Evolutionary conservation across 139 green algal genomes (phyloP).

Genomic region (Volvox africanus): DNA sequence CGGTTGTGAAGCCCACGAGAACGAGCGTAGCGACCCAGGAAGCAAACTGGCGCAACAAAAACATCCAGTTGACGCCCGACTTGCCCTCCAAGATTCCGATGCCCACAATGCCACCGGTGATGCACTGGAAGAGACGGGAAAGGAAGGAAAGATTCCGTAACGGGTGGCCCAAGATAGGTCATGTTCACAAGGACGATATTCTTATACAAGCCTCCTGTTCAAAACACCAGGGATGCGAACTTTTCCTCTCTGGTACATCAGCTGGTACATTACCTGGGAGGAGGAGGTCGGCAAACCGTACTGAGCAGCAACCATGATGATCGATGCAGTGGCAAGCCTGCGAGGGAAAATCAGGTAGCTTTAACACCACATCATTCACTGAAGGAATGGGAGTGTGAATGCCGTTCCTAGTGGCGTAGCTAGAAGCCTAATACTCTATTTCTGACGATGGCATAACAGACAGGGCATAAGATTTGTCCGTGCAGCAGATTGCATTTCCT

Average conservation of each 20-base stretch:
- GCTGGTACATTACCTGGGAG: constrained; percentile 33
- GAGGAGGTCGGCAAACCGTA: constrained; percentile 49
- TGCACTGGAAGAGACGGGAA: constrained; percentile 35
- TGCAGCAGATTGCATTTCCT: background rate
- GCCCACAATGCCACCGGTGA: constrained; percentile 68
- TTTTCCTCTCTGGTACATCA: background rate
- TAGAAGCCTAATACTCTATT: no score
- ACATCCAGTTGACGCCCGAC: constrained; percentile 69
- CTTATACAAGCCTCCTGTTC: no score
- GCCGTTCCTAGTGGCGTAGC: no score
- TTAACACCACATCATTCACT: no score
- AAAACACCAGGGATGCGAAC: no score
- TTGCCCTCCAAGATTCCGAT: constrained; percentile 63
- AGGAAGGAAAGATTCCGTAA: background rate
- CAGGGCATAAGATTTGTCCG: no score
- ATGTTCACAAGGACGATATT: no score
- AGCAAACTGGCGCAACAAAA: constrained; percentile 47
- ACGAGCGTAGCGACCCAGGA: constrained; percentile 63
- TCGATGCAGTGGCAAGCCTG: constrained; percentile 66
- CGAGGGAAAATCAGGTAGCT: no score
- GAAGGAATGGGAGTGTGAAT: no score
- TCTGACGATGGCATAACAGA: no score
- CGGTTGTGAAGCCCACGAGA: constrained; percentile 51
- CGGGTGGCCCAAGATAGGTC: no score
- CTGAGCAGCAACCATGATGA: constrained; percentile 67